Conservation (phyloP, 148 eudicot genomes). For the Hydrangea macrophylla region DNA sequence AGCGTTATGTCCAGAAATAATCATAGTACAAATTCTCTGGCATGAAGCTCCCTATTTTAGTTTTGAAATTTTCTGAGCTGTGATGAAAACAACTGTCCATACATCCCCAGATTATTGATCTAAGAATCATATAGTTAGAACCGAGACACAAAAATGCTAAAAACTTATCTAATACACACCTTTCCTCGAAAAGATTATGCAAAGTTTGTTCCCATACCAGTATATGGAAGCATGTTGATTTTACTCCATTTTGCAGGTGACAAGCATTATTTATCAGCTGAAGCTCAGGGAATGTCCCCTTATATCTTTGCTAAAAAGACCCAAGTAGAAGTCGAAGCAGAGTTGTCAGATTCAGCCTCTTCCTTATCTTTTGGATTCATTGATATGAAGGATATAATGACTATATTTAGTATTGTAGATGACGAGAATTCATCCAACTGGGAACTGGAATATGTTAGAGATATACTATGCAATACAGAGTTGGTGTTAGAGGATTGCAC, state of each 20-base stretch:
- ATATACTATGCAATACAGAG: constrained; percentile 45
- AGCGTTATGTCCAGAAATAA: neutral
- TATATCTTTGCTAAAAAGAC: constrained; percentile 33
- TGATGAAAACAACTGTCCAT: neutral
- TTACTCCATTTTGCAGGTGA: constrained; percentile 42
- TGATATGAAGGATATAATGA: constrained; percentile 24
- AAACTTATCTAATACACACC: neutral
- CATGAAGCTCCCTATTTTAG: neutral
- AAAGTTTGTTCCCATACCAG: neutral
- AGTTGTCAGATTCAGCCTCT: constrained; percentile 52
- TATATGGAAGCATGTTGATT: neutral
- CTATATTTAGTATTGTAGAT: constrained; percentile 19
- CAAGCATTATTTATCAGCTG: constrained; percentile 34
- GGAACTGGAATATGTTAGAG: constrained; percentile 61
- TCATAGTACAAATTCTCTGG: neutral
- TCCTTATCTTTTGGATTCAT: constrained; percentile 29
- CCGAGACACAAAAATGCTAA: neutral
- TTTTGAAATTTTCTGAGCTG: neutral
- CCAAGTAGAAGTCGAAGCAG: constrained; percentile 41
- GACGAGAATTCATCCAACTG: constrained; percentile 40
- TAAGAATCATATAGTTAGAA: neutral
- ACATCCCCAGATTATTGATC: neutral
- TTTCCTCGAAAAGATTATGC: neutral
- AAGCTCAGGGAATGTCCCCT: constrained; percentile 33
- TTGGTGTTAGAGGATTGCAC: constrained; percentile 37